Percentiles rank a stretch among this genome's conserved stretches.
Conservation (phyloP, 2,329 filamentous ascomycete species). For the Penicillium sp. region DNA sequence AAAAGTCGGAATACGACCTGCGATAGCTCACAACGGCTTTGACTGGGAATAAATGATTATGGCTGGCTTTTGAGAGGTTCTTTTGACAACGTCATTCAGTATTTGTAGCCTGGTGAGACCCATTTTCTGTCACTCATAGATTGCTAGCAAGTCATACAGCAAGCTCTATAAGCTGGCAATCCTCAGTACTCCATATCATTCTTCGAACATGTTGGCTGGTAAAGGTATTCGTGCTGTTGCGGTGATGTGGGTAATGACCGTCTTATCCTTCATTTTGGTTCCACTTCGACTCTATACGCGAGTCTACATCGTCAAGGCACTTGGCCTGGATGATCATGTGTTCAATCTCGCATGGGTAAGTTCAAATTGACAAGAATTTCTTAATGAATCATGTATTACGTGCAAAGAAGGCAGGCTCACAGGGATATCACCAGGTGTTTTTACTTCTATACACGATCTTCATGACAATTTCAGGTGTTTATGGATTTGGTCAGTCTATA, state of each 20-base stretch:
- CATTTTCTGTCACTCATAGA: background rate
- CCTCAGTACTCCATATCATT: background rate
- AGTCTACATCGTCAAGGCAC: conserved; percentile 36
- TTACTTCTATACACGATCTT: conserved; percentile 39
- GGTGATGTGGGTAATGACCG: conserved; percentile 32
- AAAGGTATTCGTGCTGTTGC: conserved; percentile 23
- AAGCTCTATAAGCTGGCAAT: background rate
- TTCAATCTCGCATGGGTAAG: conserved; percentile 37
- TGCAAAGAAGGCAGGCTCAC: conserved; percentile 4
- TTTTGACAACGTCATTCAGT: background rate
- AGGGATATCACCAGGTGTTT: conserved; percentile 14
- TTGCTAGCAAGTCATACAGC: background rate
- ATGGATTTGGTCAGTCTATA: conserved; percentile 44
- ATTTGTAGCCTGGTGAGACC: conserved; percentile 9
- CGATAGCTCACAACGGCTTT: conserved; percentile 10
- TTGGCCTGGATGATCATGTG: conserved; percentile 44
- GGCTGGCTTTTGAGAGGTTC: background rate
- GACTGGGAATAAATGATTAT: background rate
- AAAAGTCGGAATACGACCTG: background rate
- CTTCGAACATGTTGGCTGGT: conserved; percentile 16
- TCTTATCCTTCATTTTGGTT: conserved; percentile 30
- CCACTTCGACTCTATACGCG: conserved; percentile 31
- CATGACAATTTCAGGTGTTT: conserved; percentile 33
- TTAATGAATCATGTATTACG: no score
- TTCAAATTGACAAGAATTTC: background rate